Conservation (phyloP, 805 yeast species). For the Barnettozyma pratensis region DNA sequence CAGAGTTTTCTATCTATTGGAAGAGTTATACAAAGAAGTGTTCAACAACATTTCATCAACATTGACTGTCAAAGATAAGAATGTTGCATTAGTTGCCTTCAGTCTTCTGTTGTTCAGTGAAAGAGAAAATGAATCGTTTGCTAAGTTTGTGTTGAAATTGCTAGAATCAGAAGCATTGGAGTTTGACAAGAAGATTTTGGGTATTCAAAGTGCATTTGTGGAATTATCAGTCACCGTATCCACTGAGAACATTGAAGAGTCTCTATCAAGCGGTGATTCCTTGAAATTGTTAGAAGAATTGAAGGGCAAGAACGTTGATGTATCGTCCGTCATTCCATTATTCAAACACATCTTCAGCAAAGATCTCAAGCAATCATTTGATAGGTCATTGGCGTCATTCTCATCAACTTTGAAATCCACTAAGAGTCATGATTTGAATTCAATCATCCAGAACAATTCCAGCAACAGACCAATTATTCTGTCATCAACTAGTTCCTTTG, state of each 20-base stretch:
- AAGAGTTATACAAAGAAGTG: slow-evolving; percentile 39
- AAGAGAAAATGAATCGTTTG: slow-evolving; percentile 14
- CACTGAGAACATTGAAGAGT: neutral
- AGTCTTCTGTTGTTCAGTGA: slow-evolving; percentile 23
- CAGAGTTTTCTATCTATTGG: slow-evolving; percentile 30
- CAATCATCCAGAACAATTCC: slow-evolving; percentile 21
- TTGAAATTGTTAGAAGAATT: neutral
- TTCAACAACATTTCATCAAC: slow-evolving; percentile 41
- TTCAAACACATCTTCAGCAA: too few species aligned
- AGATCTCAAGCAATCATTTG: too few species aligned
- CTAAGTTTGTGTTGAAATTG: slow-evolving; percentile 9
- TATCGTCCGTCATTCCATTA: too few species aligned
- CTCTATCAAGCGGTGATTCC: neutral
- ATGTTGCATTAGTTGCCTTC: slow-evolving; percentile 36
- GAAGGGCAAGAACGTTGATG: neutral
- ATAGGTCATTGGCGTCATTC: neutral
- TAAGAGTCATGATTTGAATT: slow-evolving; percentile 23
- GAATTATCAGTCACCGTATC: slow-evolving; percentile 6
- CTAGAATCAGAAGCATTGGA: slow-evolving; percentile 1
- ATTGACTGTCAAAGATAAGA: slow-evolving; percentile 30
- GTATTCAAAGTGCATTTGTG: slow-evolving; percentile 10
- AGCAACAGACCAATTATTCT: slow-evolving; percentile 40
- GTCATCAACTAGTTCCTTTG: slow-evolving; percentile 57
- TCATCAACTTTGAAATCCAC: neutral
- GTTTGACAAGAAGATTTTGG: neutral